Conservation (phyloP, 225 moss, liverwort and hornwort species). For the Anthoceros angustus region DNA sequence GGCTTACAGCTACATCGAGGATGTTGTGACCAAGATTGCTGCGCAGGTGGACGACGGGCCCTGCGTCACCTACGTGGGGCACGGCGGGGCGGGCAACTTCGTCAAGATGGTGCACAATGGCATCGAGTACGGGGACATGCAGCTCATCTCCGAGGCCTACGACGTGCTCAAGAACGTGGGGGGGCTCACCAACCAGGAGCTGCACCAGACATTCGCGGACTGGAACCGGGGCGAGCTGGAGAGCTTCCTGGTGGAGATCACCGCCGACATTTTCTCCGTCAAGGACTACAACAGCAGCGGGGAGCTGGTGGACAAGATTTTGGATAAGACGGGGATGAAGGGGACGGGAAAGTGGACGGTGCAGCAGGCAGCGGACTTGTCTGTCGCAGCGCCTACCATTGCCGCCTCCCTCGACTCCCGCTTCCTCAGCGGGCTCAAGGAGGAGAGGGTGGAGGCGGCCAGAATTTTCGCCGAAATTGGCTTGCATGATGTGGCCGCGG, state of each 20-base stretch:
- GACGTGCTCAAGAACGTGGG: slow-evolving; percentile 78
- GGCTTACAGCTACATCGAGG: slow-evolving; percentile 65
- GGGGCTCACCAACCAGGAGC: slow-evolving; percentile 54
- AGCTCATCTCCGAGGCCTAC: slow-evolving; percentile 81
- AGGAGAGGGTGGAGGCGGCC: slow-evolving; percentile 70
- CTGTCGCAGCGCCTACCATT: slow-evolving; percentile 75
- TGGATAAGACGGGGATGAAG: slow-evolving; percentile 94
- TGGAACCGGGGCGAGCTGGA: slow-evolving; percentile 87
- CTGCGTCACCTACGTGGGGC: slow-evolving; percentile 76
- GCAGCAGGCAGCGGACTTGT: slow-evolving; percentile 79
- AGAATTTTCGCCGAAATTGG: slow-evolving; percentile 55
- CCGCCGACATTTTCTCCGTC: slow-evolving; percentile 64
- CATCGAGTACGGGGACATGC: slow-evolving; percentile 91
- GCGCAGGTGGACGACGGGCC: slow-evolving; percentile 86
- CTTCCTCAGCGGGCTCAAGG: slow-evolving; percentile 70
- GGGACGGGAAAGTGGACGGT: slow-evolving; percentile 90
- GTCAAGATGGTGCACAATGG: slow-evolving; percentile 97
- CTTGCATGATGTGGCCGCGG: slow-evolving; percentile 48
- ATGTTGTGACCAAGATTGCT: slow-evolving; percentile 63
- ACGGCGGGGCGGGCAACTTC: slow-evolving; percentile 63
- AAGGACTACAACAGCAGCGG: slow-evolving; percentile 59
- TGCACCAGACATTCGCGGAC: slow-evolving; percentile 44
- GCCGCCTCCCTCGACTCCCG: slow-evolving; percentile 76
- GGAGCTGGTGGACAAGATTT: slow-evolving; percentile 68
- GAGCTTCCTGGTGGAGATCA: slow-evolving; percentile 76